Evolutionary conservation across 331 rosid genomes (phyloP).

Genomic region (Saraca asoca): DNA sequence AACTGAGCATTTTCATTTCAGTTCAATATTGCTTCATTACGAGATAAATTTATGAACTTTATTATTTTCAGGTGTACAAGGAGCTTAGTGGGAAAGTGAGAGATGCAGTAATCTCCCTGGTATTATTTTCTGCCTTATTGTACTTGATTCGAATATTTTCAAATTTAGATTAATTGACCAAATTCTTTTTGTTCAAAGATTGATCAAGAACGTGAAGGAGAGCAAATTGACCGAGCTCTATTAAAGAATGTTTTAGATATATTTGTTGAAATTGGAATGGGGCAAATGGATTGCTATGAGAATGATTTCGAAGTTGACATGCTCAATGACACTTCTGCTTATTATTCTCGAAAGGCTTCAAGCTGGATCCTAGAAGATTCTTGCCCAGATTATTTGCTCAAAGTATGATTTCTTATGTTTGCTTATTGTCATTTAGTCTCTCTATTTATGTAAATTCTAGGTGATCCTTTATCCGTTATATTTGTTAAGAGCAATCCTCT

Average conservation of each 20-base stretch:
- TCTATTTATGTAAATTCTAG: no score
- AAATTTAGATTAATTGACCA: conserved; percentile 16
- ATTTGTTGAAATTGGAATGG: conserved; percentile 95
- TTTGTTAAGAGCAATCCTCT: no score
- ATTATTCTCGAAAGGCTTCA: conserved; percentile 88
- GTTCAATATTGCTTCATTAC: conserved; percentile 13
- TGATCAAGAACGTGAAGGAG: conserved; percentile 91
- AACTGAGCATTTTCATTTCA: conserved; percentile 19
- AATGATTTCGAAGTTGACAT: conserved; percentile 70
- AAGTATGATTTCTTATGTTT: conserved; percentile 48
- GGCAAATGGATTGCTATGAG: no score
- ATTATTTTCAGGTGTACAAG: conserved; percentile 67
- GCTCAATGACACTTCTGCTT: conserved; percentile 75
- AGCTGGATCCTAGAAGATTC: no score
- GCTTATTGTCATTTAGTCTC: no score
- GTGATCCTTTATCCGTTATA: no score
- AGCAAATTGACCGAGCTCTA: conserved; percentile 85
- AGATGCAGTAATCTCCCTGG: conserved; percentile 83
- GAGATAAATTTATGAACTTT: conserved; percentile 19
- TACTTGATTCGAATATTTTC: conserved; percentile 7
- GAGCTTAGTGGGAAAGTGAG: conserved; percentile 77
- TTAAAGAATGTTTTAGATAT: conserved; percentile 84
- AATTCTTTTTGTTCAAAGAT: conserved; percentile 47
- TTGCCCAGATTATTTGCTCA: conserved; percentile 91
- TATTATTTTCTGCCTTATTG: conserved; percentile 41